Evolutionary conservation across 441 rosid genomes (phyloP).

Genomic region (Eugenia klotzschiana): DNA sequence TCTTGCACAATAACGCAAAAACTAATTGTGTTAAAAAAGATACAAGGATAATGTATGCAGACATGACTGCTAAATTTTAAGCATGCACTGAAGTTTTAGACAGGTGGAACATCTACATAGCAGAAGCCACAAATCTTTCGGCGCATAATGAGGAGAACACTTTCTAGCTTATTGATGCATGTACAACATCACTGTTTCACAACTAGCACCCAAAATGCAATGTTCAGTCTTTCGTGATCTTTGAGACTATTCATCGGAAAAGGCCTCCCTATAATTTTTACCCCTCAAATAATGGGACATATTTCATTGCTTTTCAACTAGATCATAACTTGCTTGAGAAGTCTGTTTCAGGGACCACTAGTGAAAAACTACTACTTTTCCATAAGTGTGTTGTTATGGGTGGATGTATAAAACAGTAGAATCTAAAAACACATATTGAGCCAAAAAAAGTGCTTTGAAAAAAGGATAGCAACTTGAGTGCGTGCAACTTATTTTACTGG

Average conservation of each 20-base stretch:
- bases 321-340: neutral
- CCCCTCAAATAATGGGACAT: neutral
- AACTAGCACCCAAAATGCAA: neutral
- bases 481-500: neutral
- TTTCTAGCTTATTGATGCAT: neutral
- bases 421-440: neutral
- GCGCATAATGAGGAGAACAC: neutral
- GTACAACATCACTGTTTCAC: neutral
- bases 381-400: neutral
- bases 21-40: neutral
- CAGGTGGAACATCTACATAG: neutral
- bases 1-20: neutral
- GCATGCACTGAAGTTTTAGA: neutral
- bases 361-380: neutral
- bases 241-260: neutral
- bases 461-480: neutral
- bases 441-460: neutral
- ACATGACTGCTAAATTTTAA: neutral
- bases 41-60: neutral
- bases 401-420: neutral
- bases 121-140: neutral
- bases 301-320: neutral
- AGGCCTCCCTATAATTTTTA: neutral
- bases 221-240: neutral
- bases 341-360: neutral